Conservation (phyloP, 73 alveolate species). For the Tetrahymena elliotti region DNA sequence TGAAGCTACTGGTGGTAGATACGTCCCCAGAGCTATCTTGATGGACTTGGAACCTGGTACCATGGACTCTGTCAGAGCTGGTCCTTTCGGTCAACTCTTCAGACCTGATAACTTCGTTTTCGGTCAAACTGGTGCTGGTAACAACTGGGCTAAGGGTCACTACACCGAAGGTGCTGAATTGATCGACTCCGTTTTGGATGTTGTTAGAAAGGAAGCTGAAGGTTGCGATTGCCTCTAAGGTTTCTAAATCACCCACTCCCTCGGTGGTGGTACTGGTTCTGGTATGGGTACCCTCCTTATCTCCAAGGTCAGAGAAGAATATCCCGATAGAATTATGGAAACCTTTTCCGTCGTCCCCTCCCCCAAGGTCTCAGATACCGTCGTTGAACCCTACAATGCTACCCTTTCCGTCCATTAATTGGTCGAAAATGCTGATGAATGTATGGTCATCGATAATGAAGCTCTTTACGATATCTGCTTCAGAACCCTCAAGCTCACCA, state of each 20-base stretch:
- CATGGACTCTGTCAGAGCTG: slow-evolving; percentile 98
- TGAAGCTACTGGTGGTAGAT: slow-evolving; percentile 98
- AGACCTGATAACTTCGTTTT: slow-evolving; percentile 98
- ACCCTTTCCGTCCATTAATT: slow-evolving; percentile 96
- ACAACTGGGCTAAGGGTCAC: slow-evolving; percentile 99
- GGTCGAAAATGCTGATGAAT: slow-evolving; percentile 96
- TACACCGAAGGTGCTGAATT: slow-evolving; percentile 96
- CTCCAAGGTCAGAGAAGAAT: slow-evolving; percentile 94
- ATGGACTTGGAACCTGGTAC: slow-evolving; percentile 99
- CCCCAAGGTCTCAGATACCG: slow-evolving; percentile 90
- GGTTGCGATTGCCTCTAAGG: slow-evolving; percentile 94
- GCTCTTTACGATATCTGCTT: slow-evolving; percentile 98
- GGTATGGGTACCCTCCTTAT: slow-evolving; percentile 98
- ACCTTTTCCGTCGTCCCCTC: slow-evolving; percentile 97
- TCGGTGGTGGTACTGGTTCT: slow-evolving; percentile 94
- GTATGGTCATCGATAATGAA: slow-evolving; percentile 95
- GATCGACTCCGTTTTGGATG: slow-evolving; percentile 90
- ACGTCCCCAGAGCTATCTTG: slow-evolving; percentile 97
- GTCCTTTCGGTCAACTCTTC: slow-evolving; percentile 97
- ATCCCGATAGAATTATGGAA: slow-evolving; percentile 94
- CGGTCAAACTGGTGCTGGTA: slow-evolving; percentile 96
- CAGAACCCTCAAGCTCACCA: slow-evolving; percentile 95
- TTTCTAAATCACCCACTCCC: slow-evolving; percentile 84
- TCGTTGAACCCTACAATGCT: slow-evolving; percentile 99
- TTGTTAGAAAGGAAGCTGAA: slow-evolving; percentile 94